These are phyloP conservation scores for Iberis pinnata DNA, from an alignment of 345 rosid genomes.

Conservation along the genomic window DNA sequence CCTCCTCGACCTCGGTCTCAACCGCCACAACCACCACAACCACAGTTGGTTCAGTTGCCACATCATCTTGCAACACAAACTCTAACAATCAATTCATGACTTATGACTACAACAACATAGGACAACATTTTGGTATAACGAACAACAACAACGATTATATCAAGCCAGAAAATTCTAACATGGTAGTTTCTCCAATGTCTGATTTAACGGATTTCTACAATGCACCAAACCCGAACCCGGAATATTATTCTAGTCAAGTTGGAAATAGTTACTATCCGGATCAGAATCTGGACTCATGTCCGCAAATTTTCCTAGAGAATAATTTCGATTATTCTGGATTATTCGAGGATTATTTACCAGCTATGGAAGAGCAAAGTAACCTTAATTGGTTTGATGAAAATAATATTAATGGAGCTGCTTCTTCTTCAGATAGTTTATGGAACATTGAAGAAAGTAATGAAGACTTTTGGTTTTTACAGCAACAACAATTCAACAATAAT, in stretches of 20 bases:
- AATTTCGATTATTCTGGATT: constrained; percentile 39
- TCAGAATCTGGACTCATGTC: constrained; percentile 33
- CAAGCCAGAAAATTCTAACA: constrained; percentile 62
- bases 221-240: constrained; percentile 33
- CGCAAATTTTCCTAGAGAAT: constrained; percentile 33
- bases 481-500: constrained; percentile 46
- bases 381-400: constrained; percentile 45
- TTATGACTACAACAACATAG: constrained; percentile 31
- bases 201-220: constrained; percentile 62
- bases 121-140: constrained; percentile 25
- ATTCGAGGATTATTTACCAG: constrained; percentile 24
- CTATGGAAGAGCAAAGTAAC: constrained; percentile 44
- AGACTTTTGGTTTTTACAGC: constrained; percentile 56
- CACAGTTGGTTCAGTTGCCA: constrained; percentile 25
- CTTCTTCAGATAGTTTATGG: constrained; percentile 60
- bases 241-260: constrained; percentile 39
- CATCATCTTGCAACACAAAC: constrained; percentile 30
- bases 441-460: constrained; percentile 43
- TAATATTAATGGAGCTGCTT: constrained; percentile 33
- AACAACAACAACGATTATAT: constrained; percentile 27
- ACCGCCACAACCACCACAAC: constrained; percentile 12
- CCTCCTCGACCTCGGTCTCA: constrained; percentile 30
- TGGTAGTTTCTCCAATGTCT: constrained; percentile 54
- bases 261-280: constrained; percentile 37
- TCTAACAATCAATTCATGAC: constrained; percentile 25